phyloP scores from a whole-genome alignment of 2,329 filamentous ascomycete genomes.

The Aspergillus sojae region DNA sequence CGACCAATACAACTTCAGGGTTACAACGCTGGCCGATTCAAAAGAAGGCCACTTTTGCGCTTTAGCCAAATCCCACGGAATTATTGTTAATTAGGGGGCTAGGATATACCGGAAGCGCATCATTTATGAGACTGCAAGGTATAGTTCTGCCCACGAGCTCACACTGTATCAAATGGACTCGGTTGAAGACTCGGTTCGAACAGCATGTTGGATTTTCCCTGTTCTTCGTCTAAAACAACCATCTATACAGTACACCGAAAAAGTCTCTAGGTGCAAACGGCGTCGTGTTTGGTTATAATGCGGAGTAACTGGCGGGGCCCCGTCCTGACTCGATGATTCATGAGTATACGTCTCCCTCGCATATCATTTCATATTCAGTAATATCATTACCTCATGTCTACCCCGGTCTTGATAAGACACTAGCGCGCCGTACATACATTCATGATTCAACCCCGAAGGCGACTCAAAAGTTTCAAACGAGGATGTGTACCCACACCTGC shows the following conservation, averaged over 20 bases:
- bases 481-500: neutral
- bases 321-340: neutral
- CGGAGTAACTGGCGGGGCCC: neutral
- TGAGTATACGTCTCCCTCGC: neutral
- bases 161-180: too few species aligned
- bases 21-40: neutral
- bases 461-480: neutral
- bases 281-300: neutral
- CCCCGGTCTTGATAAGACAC: slow-evolving; percentile 1
- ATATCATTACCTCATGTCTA: slow-evolving; percentile 2
- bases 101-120: neutral
- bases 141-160: too few species aligned
- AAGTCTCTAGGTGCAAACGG: too few species aligned
- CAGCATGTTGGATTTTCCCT: too few species aligned
- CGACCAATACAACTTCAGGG: neutral
- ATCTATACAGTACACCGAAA: too few species aligned
- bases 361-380: slow-evolving; percentile 3
- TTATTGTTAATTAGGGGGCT: too few species aligned
- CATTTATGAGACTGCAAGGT: neutral
- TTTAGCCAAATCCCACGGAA: neutral
- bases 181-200: too few species aligned
- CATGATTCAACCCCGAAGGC: too few species aligned
- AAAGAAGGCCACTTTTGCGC: neutral
- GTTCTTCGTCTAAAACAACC: too few species aligned
- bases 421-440: neutral